Percentiles rank a stretch among this genome's conserved stretches.
Evolutionary conservation across 1,139 yeast species (phyloP).

Genomic region (Protomyces inouyei): DNA sequence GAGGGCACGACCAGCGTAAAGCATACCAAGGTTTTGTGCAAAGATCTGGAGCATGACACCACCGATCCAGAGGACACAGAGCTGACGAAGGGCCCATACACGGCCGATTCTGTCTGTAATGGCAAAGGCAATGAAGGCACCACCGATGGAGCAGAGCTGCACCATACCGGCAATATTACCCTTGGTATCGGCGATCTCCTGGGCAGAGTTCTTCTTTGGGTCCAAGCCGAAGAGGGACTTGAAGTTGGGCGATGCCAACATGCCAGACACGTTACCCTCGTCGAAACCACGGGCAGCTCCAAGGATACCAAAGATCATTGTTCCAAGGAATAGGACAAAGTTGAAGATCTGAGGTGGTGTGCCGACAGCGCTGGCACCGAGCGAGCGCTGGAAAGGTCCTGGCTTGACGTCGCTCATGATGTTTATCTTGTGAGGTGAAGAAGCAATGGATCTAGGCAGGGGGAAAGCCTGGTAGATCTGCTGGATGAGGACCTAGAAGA

Average conservation of each 20-base stretch:
- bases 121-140: constrained; percentile 50
- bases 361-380: constrained; percentile 1
- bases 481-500: no score
- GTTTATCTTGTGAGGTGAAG: not conserved
- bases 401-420: not conserved
- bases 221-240: constrained; percentile 42
- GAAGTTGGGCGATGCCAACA: constrained; percentile 48
- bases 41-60: constrained; percentile 54
- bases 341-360: constrained; percentile 1
- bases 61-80: constrained; percentile 47
- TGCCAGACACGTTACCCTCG: constrained; percentile 53
- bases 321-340: constrained; percentile 31
- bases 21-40: constrained; percentile 46
- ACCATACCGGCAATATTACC: constrained; percentile 45
- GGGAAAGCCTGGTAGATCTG: no score
- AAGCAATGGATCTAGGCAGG: not conserved
- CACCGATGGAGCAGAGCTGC: constrained; percentile 57
- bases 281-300: constrained; percentile 62
- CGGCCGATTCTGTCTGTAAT: constrained; percentile 55
- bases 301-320: constrained; percentile 53
- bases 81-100: constrained; percentile 49
- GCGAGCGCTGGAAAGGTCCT: constrained; percentile 3
- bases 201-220: not conserved
- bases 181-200: constrained; percentile 5
- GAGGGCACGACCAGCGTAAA: constrained; percentile 47